These are phyloP conservation scores for Podila epigama DNA, from an alignment of 192 early-diverging fungal species.

Conservation along the genomic window DNA sequence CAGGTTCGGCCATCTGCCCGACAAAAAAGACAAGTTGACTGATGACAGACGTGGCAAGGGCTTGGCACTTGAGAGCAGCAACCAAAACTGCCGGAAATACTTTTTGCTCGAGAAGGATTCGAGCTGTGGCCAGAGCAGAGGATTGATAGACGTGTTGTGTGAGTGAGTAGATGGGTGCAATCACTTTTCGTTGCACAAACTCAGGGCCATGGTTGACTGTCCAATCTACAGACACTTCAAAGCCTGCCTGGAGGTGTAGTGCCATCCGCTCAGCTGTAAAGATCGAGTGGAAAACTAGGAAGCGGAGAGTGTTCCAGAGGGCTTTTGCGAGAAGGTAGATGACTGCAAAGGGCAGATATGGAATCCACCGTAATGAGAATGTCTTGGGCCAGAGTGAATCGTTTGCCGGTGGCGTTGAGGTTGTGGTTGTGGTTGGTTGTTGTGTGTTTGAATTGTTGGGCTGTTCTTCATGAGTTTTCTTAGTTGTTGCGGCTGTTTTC, in stretches of 20 bases:
- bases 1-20: constrained; percentile 4
- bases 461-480: background rate
- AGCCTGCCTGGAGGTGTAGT: background rate
- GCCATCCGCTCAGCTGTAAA: constrained; percentile 5
- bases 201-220: constrained; percentile 24
- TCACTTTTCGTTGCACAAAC: constrained; percentile 5
- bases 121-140: constrained; percentile 4
- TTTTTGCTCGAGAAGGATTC: background rate
- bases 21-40: background rate
- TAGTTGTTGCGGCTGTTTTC: background rate
- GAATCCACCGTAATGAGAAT: constrained; percentile 33
- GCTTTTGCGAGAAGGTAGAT: constrained; percentile 26
- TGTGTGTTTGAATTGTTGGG: too few species aligned
- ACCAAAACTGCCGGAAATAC: constrained; percentile 6
- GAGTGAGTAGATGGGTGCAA: background rate
- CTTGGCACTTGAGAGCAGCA: background rate
- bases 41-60: background rate
- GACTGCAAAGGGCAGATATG: constrained; percentile 34
- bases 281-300: constrained; percentile 14
- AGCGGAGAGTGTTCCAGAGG: constrained; percentile 14
- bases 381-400: constrained; percentile 5
- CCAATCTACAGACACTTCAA: constrained; percentile 16
- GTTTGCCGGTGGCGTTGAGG: background rate
- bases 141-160: background rate
- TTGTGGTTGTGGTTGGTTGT: background rate